Evolutionary conservation across 1,284 basidiomycete genomes (phyloP).

Genomic region (Prillingera fragicola): DNA sequence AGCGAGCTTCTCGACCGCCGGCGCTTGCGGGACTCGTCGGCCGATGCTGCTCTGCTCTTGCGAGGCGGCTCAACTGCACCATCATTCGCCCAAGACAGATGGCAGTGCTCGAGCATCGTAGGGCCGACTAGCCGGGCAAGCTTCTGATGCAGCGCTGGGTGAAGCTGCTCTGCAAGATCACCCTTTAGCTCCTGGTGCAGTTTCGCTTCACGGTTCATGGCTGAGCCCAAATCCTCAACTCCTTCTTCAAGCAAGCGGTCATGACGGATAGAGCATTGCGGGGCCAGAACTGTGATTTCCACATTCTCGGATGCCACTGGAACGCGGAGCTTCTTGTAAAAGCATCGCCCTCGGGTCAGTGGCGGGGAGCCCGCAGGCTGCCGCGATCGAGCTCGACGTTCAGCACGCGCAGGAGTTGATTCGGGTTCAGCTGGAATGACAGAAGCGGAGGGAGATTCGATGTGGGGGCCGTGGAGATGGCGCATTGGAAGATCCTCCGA

Average conservation of each 20-base stretch:
- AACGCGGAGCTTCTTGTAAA: slow-evolving; percentile 30
- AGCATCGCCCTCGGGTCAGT: slow-evolving; percentile 35
- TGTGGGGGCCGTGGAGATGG: not conserved
- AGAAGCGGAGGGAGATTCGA: not conserved
- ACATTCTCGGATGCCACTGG: no score
- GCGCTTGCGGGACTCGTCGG: no score
- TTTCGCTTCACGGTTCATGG: slow-evolving; percentile 19
- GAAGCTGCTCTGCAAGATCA: no score
- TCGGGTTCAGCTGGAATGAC: no score
- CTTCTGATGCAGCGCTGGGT: slow-evolving; percentile 24
- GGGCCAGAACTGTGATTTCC: slow-evolving; percentile 29
- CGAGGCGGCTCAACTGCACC: no score
- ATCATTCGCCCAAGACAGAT: slow-evolving; percentile 22
- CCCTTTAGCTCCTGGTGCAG: slow-evolving; percentile 11
- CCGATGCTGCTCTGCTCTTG: no score
- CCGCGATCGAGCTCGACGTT: no score
- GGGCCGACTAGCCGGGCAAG: slow-evolving; percentile 32
- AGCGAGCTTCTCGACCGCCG: no score
- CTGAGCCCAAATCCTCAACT: slow-evolving; percentile 19
- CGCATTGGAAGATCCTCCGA: no score
- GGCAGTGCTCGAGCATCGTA: slow-evolving; percentile 30
- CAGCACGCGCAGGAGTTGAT: no score
- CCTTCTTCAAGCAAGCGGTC: slow-evolving; percentile 20
- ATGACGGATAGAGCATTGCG: slow-evolving; percentile 27
- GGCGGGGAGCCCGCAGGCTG: no score